Evolutionary conservation across 805 yeast genomes (phyloP).

Genomic region (Ogataea glucozyma): DNA sequence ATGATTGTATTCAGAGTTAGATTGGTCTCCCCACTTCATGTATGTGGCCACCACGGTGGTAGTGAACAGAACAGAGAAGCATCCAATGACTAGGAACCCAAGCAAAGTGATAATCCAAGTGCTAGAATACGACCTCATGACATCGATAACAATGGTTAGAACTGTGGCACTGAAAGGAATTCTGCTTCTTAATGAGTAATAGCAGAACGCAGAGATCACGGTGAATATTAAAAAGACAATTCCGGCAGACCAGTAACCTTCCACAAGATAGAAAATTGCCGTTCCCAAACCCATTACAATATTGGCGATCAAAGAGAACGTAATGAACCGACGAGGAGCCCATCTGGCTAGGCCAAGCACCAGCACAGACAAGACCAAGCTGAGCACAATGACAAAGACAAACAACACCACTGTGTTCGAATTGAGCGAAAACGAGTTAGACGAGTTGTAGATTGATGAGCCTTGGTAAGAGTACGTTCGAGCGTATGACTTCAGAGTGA

Average conservation of each 20-base stretch:
- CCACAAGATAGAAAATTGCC: slow-evolving; percentile 68
- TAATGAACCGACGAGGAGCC: slow-evolving; percentile 67
- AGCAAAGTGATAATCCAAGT: slow-evolving; percentile 48
- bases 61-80: slow-evolving; percentile 65
- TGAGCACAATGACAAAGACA: slow-evolving; percentile 61
- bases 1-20: slow-evolving; percentile 17
- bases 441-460: slow-evolving; percentile 55
- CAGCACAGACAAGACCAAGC: slow-evolving; percentile 55
- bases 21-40: slow-evolving; percentile 58
- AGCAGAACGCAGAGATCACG: slow-evolving; percentile 17
- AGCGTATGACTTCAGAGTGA: slow-evolving; percentile 66
- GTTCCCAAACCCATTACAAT: slow-evolving; percentile 72
- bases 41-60: slow-evolving; percentile 73
- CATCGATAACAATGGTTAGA: slow-evolving; percentile 56
- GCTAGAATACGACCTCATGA: slow-evolving; percentile 68
- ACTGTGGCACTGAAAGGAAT: slow-evolving; percentile 32
- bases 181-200: slow-evolving; percentile 25
- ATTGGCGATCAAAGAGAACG: slow-evolving; percentile 66
- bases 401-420: slow-evolving; percentile 74
- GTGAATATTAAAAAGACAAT: slow-evolving; percentile 46
- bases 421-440: slow-evolving; percentile 63
- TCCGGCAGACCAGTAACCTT: slow-evolving; percentile 77
- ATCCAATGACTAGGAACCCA: slow-evolving; percentile 53
- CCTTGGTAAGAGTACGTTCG: slow-evolving; percentile 57
- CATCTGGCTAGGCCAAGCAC: slow-evolving; percentile 63